Evolutionary conservation across 2,329 filamentous ascomycete genomes (phyloP).

Genomic region (Colletotrichum limetticola): DNA sequence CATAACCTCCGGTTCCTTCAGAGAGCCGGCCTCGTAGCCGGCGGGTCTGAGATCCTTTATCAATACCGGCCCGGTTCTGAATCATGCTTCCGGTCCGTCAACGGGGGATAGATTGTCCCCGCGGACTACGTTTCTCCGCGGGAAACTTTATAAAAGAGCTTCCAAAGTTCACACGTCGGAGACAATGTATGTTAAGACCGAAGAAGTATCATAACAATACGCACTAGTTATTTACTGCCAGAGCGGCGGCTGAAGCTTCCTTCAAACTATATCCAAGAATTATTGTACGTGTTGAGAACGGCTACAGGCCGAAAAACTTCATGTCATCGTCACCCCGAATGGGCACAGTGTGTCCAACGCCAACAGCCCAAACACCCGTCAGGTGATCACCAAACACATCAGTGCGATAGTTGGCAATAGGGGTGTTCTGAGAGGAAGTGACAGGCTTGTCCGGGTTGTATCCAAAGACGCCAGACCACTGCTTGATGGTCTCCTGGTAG

Average conservation of each 20-base stretch:
- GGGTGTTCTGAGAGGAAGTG: conserved; percentile 45
- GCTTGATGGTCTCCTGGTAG: conserved; percentile 67
- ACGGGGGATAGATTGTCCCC: neutral
- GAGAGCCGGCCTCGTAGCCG: too few species aligned
- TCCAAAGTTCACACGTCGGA: neutral
- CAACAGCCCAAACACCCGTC: conserved; percentile 39
- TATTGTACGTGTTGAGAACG: neutral
- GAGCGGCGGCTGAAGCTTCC: neutral
- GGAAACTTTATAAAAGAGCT: neutral
- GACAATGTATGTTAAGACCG: neutral
- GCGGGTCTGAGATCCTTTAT: neutral
- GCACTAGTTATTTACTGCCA: neutral
- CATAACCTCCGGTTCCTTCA: neutral
- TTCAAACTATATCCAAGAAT: conserved; percentile 10
- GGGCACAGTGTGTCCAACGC: conserved; percentile 39
- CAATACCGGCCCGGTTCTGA: neutral
- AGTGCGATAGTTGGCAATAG: conserved; percentile 50
- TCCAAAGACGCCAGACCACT: conserved; percentile 64
- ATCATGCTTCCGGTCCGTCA: neutral
- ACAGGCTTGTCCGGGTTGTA: conserved; percentile 45
- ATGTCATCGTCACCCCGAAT: conserved; percentile 33
- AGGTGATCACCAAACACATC: conserved; percentile 50
- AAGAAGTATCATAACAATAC: neutral
- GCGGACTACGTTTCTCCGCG: neutral
- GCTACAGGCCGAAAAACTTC: conserved; percentile 30